Base-by-base conservation (phyloP, 2,329 filamentous ascomycete species). In the Aspergillus terreus region DNA sequence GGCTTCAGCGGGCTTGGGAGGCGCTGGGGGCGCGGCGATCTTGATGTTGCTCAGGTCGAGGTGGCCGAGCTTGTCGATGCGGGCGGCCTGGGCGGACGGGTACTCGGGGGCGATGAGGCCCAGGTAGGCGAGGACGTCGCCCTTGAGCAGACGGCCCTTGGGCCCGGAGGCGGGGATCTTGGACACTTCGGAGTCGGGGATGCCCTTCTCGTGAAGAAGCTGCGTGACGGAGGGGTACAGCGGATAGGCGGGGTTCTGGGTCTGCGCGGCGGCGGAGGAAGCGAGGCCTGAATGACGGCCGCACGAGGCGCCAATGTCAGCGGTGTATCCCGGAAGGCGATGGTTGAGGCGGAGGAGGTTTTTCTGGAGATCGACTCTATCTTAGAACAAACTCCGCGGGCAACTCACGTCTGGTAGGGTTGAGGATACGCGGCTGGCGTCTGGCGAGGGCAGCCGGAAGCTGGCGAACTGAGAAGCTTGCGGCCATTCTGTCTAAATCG, bases 41-140 rank as follows among this genome's bases (percentile, higher is more conserved):
- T 95, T 95, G 77, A 97, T 92, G 77, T 97, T 96, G 77, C 88
- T 94, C 21, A 99, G 83, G 70, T 99, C 92, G 48, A 99, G 84
- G 71, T 95, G 90, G 40, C 82, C 77, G 45, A 94, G 83, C 71
- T 90, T 86, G 54, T 83, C 78, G 66, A 95, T 86, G 47, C 83
- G 84, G 52, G 81, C 77, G 50, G 88, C 87, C 61, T 91, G 81
- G 55, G 84, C 78, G 19, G 82, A 80, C 2, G 92, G 88, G 60
- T 89, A 87, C 53, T 84, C 79, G 57, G 84, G 77, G 54, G 86
- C 78, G 64, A 96, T 90, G 61, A 80, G 78, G 56, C 94, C 94
- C 14, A 97, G 73, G 71, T 92, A 94, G 44, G 91, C 92, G 49
- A 99, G 83, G 6, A 99, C 87, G 68, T 99, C 94, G 50, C 94